Evolutionary conservation across 225 moss, liverwort and hornwort genomes (phyloP), one percentile per base, ranked within the genome.

Genomic region (Polytrichum formosum): DNA sequence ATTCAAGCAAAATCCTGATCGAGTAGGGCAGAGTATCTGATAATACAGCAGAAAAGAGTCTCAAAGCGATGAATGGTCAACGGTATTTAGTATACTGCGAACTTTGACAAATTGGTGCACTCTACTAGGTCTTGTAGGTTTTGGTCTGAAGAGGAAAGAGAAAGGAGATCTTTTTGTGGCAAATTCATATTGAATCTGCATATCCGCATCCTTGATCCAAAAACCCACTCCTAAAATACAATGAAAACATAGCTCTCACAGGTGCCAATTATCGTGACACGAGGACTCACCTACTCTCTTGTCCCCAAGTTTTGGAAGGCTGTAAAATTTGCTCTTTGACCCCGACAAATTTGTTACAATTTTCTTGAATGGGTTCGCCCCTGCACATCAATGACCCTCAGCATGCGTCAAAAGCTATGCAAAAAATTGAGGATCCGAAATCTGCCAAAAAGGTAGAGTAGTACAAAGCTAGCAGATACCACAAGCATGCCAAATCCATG

Each of bases 21-120:
- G 91, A 89, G 73, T 87, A 90, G 10, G 96, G 96, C 30, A 96
- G 85, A 79, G 81, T 84, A 74, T 89, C 93, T 93, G 84, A 66
- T 64, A 54, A 26, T 26, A 76, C 31, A 30, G 5, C 27, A 64
- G 28, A 28, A 64, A 29, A 21, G 37, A 37, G 10, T 37, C 37
- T 37, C 37, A 37, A 37, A 33, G 35, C 9, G 46, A 46, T 9
- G 9, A 35, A 35, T 35, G 35, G 46, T 46, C 46, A 46, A 46
- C 4, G 4, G 46, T 4, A 46, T 46, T 16, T 46, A 3, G 46
- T 46, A 13, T 13, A 13, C 35, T 35, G 35, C 2, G 9, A 35
- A 8, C 13, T 46, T 46, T 46, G 61, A 61, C 61, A 61, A 61
- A 61, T 21, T 26, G 22, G 61, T 61, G 61, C 61, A 61, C 20